Conservation (phyloP, 2,329 filamentous ascomycete genomes). For the Trichophyton rubrum region DNA sequence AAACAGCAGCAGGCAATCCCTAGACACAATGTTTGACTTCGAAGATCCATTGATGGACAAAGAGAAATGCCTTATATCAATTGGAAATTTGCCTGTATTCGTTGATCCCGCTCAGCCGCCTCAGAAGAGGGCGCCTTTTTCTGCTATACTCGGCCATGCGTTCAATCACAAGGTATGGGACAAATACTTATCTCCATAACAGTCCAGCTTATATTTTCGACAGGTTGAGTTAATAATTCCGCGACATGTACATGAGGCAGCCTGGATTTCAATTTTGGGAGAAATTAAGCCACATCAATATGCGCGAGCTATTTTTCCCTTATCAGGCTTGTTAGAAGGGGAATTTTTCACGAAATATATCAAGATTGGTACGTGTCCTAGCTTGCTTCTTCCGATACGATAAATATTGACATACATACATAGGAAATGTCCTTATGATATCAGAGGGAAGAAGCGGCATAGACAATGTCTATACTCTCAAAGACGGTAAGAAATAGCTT, state of each 20-base stretch:
- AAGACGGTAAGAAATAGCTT: slow-evolving; percentile 46
- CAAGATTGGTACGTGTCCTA: slow-evolving; percentile 50
- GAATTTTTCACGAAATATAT: slow-evolving; percentile 77
- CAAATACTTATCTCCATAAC: not conserved
- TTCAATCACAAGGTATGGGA: slow-evolving; percentile 54
- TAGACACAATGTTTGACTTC: slow-evolving; percentile 33
- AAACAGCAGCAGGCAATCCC: not conserved
- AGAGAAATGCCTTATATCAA: slow-evolving; percentile 61
- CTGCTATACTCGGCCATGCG: slow-evolving; percentile 49
- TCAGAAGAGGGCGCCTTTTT: slow-evolving; percentile 64
- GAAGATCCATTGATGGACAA: slow-evolving; percentile 25
- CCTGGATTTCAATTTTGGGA: slow-evolving; percentile 38
- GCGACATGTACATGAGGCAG: slow-evolving; percentile 43
- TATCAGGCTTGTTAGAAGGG: slow-evolving; percentile 58
- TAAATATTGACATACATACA: slow-evolving; percentile 2
- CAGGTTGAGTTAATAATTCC: slow-evolving; percentile 58
- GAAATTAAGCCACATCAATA: slow-evolving; percentile 40
- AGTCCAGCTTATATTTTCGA: not conserved
- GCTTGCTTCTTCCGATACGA: not conserved
- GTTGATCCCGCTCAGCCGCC: slow-evolving; percentile 60
- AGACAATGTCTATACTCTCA: slow-evolving; percentile 60
- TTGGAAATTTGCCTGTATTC: slow-evolving; percentile 53
- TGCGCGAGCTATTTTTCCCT: slow-evolving; percentile 57
- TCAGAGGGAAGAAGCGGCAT: slow-evolving; percentile 61
- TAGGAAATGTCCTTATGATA: slow-evolving; percentile 70